Evolutionary conservation across 169 alveolate species (phyloP).

Genomic region (Plasmodium inui): DNA sequence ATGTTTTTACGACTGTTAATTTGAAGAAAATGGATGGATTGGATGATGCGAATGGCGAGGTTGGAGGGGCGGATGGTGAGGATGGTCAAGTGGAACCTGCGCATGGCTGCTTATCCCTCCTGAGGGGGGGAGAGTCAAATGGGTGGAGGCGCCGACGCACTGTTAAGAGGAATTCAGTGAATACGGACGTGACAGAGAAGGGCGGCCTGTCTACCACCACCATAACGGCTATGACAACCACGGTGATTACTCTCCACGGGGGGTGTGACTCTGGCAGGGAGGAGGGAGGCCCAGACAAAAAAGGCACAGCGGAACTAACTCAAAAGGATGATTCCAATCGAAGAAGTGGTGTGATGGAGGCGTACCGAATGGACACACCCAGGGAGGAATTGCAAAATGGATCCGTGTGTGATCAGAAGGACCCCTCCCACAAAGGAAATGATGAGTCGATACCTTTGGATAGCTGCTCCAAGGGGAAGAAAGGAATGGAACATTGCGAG

Average conservation of each 20-base stretch:
- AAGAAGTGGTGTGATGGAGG: neutral
- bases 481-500: neutral
- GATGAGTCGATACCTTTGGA: neutral
- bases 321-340: neutral
- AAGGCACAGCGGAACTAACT: neutral
- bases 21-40: constrained; percentile 1
- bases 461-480: neutral
- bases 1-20: constrained; percentile 32
- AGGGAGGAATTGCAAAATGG: neutral
- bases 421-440: neutral
- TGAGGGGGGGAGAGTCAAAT: neutral
- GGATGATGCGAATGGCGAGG: constrained; percentile 5
- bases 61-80: neutral
- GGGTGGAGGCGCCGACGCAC: neutral
- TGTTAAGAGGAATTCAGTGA: neutral
- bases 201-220: neutral
- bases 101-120: neutral
- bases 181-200: neutral
- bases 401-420: neutral
- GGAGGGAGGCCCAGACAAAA: neutral
- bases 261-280: neutral
- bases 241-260: neutral
- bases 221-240: neutral
- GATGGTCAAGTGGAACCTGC: neutral
- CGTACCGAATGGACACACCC: neutral